Conservation (phyloP, 2,329 filamentous ascomycete species). For the Aureobasidium sp. region DNA sequence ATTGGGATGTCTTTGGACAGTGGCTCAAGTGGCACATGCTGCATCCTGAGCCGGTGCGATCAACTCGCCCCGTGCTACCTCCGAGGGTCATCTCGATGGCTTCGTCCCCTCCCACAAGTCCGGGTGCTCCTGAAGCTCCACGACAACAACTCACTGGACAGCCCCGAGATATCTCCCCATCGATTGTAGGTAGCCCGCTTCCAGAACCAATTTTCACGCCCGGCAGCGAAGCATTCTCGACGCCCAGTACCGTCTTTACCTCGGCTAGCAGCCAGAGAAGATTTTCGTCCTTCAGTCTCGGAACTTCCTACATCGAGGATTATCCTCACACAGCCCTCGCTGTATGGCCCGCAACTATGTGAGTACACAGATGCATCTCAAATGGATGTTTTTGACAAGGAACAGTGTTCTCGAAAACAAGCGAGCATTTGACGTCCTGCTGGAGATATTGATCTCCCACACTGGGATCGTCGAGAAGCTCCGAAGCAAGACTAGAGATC, state of each 20-base stretch:
- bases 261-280: neutral
- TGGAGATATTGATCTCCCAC: neutral
- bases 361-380: neutral
- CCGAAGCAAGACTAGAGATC: neutral
- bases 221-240: neutral
- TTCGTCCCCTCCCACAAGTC: neutral
- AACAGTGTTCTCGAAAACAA: neutral
- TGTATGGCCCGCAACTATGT: neutral
- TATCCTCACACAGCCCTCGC: neutral
- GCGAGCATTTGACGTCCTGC: neutral
- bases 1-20: neutral
- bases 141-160: neutral
- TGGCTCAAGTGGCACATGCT: slow-evolving; percentile 1
- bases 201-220: neutral
- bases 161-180: neutral
- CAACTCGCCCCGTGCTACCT: neutral
- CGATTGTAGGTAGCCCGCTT: neutral
- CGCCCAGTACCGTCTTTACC: neutral
- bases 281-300: neutral
- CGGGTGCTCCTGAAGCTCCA: neutral
- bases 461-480: neutral
- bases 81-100: neutral
- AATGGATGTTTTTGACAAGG: neutral
- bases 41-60: neutral
- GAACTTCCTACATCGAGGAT: neutral